Conservation (phyloP, 805 yeast species). For the Myxozyma sirexii region DNA sequence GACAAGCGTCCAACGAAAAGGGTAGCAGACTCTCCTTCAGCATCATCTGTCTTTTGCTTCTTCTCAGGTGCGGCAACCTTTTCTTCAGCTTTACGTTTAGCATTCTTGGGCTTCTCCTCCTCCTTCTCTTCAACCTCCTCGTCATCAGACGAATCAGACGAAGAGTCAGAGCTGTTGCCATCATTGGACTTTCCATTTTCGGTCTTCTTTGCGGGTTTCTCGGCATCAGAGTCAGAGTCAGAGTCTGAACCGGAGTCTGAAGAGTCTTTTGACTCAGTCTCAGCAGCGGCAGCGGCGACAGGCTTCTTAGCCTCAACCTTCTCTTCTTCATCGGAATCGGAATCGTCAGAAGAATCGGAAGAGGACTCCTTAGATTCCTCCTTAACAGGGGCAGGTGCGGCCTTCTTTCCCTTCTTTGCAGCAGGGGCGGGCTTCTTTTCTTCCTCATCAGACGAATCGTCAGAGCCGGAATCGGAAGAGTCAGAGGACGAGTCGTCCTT, state of each 20-base stretch:
- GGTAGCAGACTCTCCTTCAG: constrained; percentile 71
- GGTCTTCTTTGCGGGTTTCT: constrained; percentile 40
- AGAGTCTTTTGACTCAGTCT: constrained; percentile 40
- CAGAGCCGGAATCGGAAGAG: constrained; percentile 39
- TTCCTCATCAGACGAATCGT: constrained; percentile 37
- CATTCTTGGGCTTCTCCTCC: constrained; percentile 34
- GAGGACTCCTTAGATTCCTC: constrained; percentile 35
- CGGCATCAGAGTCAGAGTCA: constrained; percentile 41
- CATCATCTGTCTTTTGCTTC: constrained; percentile 51
- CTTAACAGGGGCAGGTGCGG: constrained; percentile 34
- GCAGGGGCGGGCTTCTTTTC: constrained; percentile 24
- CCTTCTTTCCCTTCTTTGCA: constrained; percentile 17
- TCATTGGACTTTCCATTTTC: constrained; percentile 28
- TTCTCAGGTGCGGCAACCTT: constrained; percentile 47
- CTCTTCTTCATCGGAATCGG: constrained; percentile 43
- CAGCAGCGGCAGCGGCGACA: constrained; percentile 32
- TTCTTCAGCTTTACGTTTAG: constrained; percentile 50
- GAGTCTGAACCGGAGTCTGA: constrained; percentile 42
- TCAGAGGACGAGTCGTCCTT: constrained; percentile 38
- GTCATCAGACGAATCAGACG: constrained; percentile 37
- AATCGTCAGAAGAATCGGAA: constrained; percentile 37
- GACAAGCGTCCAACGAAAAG: constrained; percentile 96
- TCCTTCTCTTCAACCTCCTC: constrained; percentile 45
- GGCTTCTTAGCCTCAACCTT: constrained; percentile 39
- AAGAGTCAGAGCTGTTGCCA: constrained; percentile 30